Base-by-base conservation (phyloP, 257 asterid genomes). In the Agastache rugosa region DNA sequence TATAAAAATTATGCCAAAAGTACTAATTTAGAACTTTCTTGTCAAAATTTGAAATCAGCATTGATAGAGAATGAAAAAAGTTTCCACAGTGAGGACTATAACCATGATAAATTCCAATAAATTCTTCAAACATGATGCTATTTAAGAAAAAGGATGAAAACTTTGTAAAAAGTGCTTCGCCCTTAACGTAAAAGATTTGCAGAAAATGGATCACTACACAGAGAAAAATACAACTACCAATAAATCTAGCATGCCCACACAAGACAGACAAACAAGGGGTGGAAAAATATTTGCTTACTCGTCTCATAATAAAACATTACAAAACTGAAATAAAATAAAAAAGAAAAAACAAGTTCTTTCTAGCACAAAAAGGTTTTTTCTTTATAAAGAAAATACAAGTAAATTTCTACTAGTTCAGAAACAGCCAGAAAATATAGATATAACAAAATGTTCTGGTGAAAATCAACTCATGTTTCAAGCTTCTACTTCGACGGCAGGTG, bases 221-320 rank as follows among this genome's bases (percentile, higher is more conserved):
- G n/a, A n/a, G n/a, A n/a, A n/a, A n/a, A n/a, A n/a, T n/a, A n/a
- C n/a, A n/a, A n/a, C n/a, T n/a, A n/a, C n/a, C n/a, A n/a, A n/a
- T n/a, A n/a, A n/a, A n/a, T n/a, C 34, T 48, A 44, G 47, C 54
- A 17, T 17, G 14, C 22, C 16, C 68, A 7, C 8, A 15, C 4
- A 25, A 12, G 20, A 29, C 16, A 11, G 50, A 3, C 9, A 25
- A 12, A n/a, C 50, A 44, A 19, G 60, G 15, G 6, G 64, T 59
- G 41, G 34, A 11, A 16, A 39, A 47, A 44, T 27, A 59, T 11
- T 25, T 61, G 16, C 20, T 9, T 11, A 48, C 3, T 51, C 31
- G 72, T 20, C 29, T 63, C n/a, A 7, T 16, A 63, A 25, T 53
- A 16, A 64, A 74, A 74, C n/a, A 65, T 65, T 12, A 54, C 35